Conservation (phyloP, 2,329 filamentous ascomycete genomes). For the Hypoxylon sp. region DNA sequence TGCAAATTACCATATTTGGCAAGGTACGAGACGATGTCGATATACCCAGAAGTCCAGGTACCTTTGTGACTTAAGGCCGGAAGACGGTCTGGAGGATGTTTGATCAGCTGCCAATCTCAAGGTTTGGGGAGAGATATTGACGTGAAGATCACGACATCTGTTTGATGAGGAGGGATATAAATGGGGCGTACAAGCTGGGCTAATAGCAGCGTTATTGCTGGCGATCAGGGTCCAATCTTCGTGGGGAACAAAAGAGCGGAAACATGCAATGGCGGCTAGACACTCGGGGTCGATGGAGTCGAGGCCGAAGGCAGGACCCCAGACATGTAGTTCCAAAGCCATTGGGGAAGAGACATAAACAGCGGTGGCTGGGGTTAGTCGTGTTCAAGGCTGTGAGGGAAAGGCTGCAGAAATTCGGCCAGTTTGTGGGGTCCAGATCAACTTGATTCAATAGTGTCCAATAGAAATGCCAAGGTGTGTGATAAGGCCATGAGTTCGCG, state of each 20-base stretch:
- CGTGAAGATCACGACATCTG: conserved; percentile 36
- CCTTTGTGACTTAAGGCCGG: conserved; percentile 67
- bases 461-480: conserved; percentile 20
- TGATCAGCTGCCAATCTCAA: conserved; percentile 45
- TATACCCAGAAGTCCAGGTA: conserved; percentile 71
- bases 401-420: conserved; percentile 17
- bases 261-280: conserved; percentile 83
- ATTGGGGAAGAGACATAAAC: conserved; percentile 43
- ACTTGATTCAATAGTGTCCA: conserved; percentile 18
- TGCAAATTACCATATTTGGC: conserved; percentile 50
- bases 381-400: conserved; percentile 8
- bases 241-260: conserved; percentile 72
- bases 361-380: conserved; percentile 11
- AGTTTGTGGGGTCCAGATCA: conserved; percentile 17
- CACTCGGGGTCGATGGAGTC: conserved; percentile 94
- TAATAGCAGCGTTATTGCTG: conserved; percentile 78
- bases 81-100: conserved; percentile 61
- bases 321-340: conserved; percentile 83
- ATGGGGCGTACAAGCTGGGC: conserved; percentile 73
- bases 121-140: conserved; percentile 13
- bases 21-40: conserved; percentile 71
- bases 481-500: conserved; percentile 23
- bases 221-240: conserved; percentile 77
- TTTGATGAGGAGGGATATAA: conserved; percentile 35
- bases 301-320: conserved; percentile 89